phyloP scores from a whole-genome alignment of 2,329 filamentous ascomycete species.

The Pseudogymnoascus sp. region DNA sequence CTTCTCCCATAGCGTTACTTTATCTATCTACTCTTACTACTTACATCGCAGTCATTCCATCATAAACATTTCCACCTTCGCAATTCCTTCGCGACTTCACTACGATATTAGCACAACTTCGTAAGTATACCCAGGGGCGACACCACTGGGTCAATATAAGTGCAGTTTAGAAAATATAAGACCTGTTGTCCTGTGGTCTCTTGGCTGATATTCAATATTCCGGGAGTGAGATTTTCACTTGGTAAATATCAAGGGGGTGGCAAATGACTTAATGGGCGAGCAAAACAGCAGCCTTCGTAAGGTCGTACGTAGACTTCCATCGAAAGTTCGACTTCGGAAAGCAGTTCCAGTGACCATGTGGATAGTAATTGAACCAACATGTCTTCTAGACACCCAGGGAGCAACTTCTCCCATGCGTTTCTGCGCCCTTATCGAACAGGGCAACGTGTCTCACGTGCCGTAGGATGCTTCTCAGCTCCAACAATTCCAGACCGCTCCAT shows the following conservation, averaged over 20 bases:
- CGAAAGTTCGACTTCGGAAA: background rate
- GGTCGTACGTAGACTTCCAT: background rate
- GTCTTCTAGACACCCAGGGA: background rate
- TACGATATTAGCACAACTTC: background rate
- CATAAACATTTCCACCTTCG: background rate
- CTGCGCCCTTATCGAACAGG: too few species aligned
- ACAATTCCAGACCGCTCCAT: background rate
- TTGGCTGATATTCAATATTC: background rate
- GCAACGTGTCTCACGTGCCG: background rate
- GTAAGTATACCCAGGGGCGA: background rate
- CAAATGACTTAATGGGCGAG: background rate
- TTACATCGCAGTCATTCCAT: background rate
- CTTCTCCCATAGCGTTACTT: background rate
- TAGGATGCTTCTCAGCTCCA: background rate
- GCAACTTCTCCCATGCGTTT: background rate
- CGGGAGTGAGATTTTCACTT: background rate
- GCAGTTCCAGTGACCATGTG: background rate
- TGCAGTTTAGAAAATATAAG: background rate
- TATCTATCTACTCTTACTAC: background rate
- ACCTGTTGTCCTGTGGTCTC: background rate
- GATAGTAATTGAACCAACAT: background rate
- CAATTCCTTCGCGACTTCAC: background rate
- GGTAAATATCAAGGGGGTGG: background rate
- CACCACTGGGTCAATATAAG: background rate
- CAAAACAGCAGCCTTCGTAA: background rate